Base-by-base conservation (phyloP, 768 basidiomycete species). In the Hygrophorus pudorinus region DNA sequence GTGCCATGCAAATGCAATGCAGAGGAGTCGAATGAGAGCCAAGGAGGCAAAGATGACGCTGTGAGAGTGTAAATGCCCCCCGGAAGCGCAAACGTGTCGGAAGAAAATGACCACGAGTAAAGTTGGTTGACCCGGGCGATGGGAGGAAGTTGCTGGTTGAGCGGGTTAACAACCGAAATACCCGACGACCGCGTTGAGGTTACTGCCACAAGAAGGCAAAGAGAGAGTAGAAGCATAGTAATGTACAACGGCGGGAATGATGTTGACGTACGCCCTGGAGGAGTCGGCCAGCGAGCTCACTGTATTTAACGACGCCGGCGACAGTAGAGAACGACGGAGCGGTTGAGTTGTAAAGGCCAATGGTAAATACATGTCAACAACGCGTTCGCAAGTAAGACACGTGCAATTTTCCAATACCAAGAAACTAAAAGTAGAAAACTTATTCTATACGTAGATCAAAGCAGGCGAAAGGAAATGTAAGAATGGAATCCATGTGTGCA, bases 81-180 rank as follows among this genome's bases (percentile, higher is more conserved):
- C 27, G 64, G 52, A 7, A 74, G 72, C 24, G 60, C 56, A 62
- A 93, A 94, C 0, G 91, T 90, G 39, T 61, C 56, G 3, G 66
- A 55, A 49, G 81, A 73, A 53, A 87, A 70, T 11, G 78, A 60
- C 81, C 88, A 97, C 38, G 70, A 66, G 59, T 76, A 98, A 35
- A 68, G 65, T 43, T 73, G 52, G 56, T 68, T 66, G 31, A 80
- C 61, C 47, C 87, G 79, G 16, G 88, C 90, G 48, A 96, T 76
- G 34, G 72, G 70, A 14, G 92, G 90, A 35, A 79, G 74, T 63
- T 98, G 93, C 27, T 68, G 66, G 48, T 76, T 69, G 32, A 89
- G 65, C 21, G 85, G 77, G 57, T 75, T 73, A 38, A 66, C 56
- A 35, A 91, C 67, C 45, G 59, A 64, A 34, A 76, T 66, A 45